Conservation (phyloP, 2,329 filamentous ascomycete genomes). For the Lachnellula occidentalis region DNA sequence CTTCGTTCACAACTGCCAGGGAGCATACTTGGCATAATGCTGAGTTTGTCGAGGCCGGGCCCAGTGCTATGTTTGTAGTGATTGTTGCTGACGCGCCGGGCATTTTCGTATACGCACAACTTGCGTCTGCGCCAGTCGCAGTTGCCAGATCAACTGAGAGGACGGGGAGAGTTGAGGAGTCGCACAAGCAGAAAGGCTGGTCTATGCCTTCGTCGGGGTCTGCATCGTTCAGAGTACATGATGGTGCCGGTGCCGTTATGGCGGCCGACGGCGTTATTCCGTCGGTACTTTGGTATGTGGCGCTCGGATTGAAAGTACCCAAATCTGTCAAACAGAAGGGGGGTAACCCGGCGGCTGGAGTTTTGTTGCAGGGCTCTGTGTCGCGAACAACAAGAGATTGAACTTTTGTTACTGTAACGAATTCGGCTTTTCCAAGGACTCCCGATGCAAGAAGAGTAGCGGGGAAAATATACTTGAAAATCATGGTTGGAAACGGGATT, state of each 20-base stretch:
- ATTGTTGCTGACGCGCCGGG: no score
- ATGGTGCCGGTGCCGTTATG: neutral
- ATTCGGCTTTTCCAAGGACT: neutral
- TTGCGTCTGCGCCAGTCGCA: no score
- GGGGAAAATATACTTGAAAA: neutral
- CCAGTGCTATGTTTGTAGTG: slow-evolving; percentile 1
- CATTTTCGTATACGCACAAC: no score
- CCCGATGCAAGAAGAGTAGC: neutral
- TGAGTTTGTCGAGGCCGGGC: slow-evolving; percentile 5
- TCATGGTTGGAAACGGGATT: neutral
- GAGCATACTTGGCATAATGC: slow-evolving; percentile 4
- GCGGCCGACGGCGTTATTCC: neutral
- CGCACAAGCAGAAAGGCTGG: no score
- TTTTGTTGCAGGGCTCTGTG: neutral
- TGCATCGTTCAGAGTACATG: no score
- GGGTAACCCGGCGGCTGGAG: neutral
- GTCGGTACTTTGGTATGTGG: neutral
- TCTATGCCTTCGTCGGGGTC: no score
- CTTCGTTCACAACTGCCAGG: slow-evolving; percentile 1
- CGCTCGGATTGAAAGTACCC: neutral
- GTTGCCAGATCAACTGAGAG: no score
- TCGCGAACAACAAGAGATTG: neutral
- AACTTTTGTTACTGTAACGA: neutral
- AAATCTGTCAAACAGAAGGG: neutral
- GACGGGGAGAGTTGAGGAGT: no score